phyloP scores from a whole-genome alignment of 1,284 basidiomycete species.

The Ganoderma leucocontextum region DNA sequence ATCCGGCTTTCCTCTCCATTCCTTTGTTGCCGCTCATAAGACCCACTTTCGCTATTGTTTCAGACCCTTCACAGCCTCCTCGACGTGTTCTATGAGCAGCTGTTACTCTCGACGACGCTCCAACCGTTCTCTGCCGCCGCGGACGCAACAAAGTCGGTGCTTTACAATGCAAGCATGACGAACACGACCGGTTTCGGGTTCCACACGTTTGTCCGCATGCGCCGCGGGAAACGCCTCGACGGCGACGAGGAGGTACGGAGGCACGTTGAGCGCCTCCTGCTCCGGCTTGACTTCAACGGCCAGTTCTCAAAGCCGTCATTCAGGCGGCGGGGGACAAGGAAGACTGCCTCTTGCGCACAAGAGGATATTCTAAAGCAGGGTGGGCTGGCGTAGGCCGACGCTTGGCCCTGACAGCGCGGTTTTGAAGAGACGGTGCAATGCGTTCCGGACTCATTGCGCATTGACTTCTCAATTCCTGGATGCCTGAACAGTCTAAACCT shows the following conservation, averaged over 20 bases:
- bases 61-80: constrained; percentile 71
- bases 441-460: background rate
- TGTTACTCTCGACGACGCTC: constrained; percentile 76
- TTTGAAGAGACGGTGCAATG: background rate
- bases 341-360: constrained; percentile 33
- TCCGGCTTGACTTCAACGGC: constrained; percentile 88
- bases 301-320: constrained; percentile 67
- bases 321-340: constrained; percentile 36
- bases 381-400: constrained; percentile 37
- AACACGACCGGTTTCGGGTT: constrained; percentile 59
- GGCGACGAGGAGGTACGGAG: constrained; percentile 71
- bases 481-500: background rate
- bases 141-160: constrained; percentile 71
- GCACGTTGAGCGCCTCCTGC: constrained; percentile 83
- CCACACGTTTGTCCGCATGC: constrained; percentile 56
- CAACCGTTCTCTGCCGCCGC: constrained; percentile 63
- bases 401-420: background rate
- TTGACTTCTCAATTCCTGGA: background rate
- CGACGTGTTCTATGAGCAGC: constrained; percentile 79
- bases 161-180: constrained; percentile 66
- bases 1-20: constrained; percentile 15
- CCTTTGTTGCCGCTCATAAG: constrained; percentile 3
- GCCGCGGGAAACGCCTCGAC: constrained; percentile 58
- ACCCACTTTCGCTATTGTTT: constrained; percentile 11
- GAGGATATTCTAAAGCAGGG: constrained; percentile 57